Evolutionary conservation across 2,329 filamentous ascomycete genomes (phyloP).

Genomic region (Xylariomycetidae sp.): DNA sequence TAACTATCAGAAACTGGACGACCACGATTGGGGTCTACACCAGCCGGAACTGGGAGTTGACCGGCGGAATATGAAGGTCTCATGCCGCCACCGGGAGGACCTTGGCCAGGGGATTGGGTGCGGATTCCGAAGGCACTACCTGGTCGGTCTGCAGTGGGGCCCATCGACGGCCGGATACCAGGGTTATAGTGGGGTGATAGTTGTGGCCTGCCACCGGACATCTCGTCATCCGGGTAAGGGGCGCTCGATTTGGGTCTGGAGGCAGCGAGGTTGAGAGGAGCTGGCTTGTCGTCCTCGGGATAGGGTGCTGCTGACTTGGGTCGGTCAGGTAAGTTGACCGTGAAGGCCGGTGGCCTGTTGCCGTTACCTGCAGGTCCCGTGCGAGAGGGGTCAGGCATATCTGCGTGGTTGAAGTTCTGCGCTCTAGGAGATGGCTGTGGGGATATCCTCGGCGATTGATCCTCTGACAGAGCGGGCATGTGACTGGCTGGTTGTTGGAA

Average conservation of each 20-base stretch:
- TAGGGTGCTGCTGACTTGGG: constrained; percentile 62
- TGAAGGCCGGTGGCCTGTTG: constrained; percentile 46
- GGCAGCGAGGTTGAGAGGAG: constrained; percentile 41
- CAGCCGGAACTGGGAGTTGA: constrained; percentile 38
- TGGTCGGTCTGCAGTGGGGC: constrained; percentile 44
- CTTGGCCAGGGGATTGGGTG: constrained; percentile 31
- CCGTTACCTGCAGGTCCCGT: constrained; percentile 29
- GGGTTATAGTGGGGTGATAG: constrained; percentile 39
- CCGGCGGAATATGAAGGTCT: constrained; percentile 41
- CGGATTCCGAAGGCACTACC: constrained; percentile 52
- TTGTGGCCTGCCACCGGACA: constrained; percentile 24
- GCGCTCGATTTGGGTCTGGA: constrained; percentile 41
- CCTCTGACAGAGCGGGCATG: constrained; percentile 48
- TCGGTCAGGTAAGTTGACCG: constrained; percentile 44
- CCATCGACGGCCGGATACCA: constrained; percentile 44
- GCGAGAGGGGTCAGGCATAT: constrained; percentile 44
- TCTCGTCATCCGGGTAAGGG: constrained; percentile 52
- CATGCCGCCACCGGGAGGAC: constrained; percentile 28
- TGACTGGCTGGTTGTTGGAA: constrained; percentile 44
- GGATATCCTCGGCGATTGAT: constrained; percentile 28
- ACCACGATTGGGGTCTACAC: constrained; percentile 34
- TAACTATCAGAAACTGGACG: constrained; percentile 41
- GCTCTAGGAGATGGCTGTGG: constrained; percentile 38
- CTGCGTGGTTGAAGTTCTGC: constrained; percentile 35
- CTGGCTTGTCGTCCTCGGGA: constrained; percentile 61